Conservation (phyloP, 768 basidiomycete genomes). For the Suillus decipiens region DNA sequence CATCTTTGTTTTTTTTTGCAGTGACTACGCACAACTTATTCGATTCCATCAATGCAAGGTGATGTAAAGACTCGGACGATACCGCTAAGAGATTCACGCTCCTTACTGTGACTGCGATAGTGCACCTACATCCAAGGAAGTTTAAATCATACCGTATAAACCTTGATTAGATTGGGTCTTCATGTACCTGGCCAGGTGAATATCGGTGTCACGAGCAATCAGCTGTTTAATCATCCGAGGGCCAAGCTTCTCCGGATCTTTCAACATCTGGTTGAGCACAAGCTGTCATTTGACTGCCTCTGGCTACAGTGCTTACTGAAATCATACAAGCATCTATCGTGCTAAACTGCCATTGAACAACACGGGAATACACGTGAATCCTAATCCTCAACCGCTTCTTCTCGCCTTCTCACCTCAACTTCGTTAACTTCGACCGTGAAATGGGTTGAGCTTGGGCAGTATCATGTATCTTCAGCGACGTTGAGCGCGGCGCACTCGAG, state of each 20-base stretch:
- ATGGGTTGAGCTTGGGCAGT: no score
- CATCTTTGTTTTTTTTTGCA: background rate
- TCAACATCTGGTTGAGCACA: slow-evolving; percentile 36
- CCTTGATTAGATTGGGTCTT: background rate
- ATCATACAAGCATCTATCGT: no score
- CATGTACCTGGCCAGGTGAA: slow-evolving; percentile 33
- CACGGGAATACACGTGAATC: no score
- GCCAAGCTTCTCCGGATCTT: slow-evolving; percentile 34
- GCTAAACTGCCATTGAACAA: no score
- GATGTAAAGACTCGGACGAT: background rate
- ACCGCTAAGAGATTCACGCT: background rate
- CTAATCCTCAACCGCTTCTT: no score
- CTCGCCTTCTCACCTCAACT: no score
- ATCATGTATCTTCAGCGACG: no score
- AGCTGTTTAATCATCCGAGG: slow-evolving; percentile 29
- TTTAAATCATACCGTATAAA: background rate
- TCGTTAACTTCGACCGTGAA: no score
- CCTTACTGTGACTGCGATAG: background rate
- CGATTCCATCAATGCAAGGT: background rate
- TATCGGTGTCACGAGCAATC: slow-evolving; percentile 32
- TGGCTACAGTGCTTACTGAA: background rate
- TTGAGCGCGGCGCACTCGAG: no score
- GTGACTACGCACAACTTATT: background rate
- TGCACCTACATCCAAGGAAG: background rate
- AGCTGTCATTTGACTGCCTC: slow-evolving; percentile 34